Evolutionary conservation across 768 basidiomycete genomes (phyloP).

Genomic region (Boletus pseudopeckii): DNA sequence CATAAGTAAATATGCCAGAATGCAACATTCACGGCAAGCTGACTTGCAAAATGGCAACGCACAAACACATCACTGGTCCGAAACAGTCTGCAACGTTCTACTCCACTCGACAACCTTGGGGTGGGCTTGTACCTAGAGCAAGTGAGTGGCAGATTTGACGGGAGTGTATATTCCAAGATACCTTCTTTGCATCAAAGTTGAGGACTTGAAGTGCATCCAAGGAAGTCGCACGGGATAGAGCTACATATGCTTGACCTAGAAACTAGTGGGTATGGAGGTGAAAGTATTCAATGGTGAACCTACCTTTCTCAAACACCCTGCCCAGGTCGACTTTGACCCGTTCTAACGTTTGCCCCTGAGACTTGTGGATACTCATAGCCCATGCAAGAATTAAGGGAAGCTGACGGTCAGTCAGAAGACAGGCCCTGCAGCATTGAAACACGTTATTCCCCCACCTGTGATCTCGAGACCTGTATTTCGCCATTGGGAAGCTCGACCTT

Average conservation of each 20-base stretch:
- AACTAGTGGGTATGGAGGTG: not conserved
- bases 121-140: constrained; percentile 61
- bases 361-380: constrained; percentile 99
- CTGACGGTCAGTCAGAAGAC: constrained; percentile 37
- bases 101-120: constrained; percentile 74
- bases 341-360: constrained; percentile 94
- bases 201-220: constrained; percentile 83
- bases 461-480: constrained; percentile 74
- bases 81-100: constrained; percentile 56
- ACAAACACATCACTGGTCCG: constrained; percentile 13
- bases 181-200: constrained; percentile 73
- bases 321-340: constrained; percentile 93
- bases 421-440: not conserved
- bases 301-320: constrained; percentile 90
- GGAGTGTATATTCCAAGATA: constrained; percentile 25
- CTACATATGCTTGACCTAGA: constrained; percentile 86
- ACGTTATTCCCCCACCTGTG: constrained; percentile 55
- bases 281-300: constrained; percentile 6
- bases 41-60: too few species aligned
- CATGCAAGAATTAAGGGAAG: constrained; percentile 86
- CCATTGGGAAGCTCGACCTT: constrained; percentile 88
- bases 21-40: too few species aligned
- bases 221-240: constrained; percentile 83
- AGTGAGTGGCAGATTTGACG: constrained; percentile 1
- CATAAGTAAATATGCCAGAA: too few species aligned